Base-by-base conservation (phyloP, 176 grass and related monocot genomes). In the Aegilops tauschii region DNA sequence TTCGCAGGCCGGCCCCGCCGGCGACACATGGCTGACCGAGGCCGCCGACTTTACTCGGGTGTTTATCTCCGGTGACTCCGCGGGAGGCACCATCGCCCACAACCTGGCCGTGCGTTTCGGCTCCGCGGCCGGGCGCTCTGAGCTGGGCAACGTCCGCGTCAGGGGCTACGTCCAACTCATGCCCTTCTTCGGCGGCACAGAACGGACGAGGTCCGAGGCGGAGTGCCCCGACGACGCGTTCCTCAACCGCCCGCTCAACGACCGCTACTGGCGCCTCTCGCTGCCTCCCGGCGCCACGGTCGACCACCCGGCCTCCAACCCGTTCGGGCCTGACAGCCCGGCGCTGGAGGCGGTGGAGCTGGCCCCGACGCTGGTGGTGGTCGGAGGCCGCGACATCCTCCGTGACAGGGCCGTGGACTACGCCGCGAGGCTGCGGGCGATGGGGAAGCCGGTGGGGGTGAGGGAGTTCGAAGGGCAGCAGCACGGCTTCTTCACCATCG, bases 401-500 rank as follows among this genome's bases (percentile, higher is more conserved):
- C 89, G 84, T 47, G 96, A 98, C 69, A 88, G 96, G 71, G 88
- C 86, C n/a, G 79, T 86, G 65, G 93, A 94, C 25, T 96, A 98
- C 81, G 93, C 86, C 65, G 61, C 14, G 9, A 65, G 92, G 86
- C 84, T 96, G 18, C 92, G n/a, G 65, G 77, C 81, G 4, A 81
- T 83, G 65, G 90, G 93, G 84, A 98, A 96, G 86, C 86, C 93
- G 11, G 92, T 98, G 52, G 92, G 91, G 47, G 68, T 88, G 29
- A 66, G 35, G 10, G 92, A 94, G 69, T 98, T 96, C 90, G 64
- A 86, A 7, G 92, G 90, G 12, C 90, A 98, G 90, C 93, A 98
- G 69, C 96, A 98, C 31, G 93, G 93, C 1, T 98, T 98, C 92
- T 98, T 94, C 88, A 98, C 93, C 73, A 88, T 95, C 66, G 84